phyloP scores from a whole-genome alignment of 2,329 filamentous ascomycete species.

The Sarocladium strictum region DNA sequence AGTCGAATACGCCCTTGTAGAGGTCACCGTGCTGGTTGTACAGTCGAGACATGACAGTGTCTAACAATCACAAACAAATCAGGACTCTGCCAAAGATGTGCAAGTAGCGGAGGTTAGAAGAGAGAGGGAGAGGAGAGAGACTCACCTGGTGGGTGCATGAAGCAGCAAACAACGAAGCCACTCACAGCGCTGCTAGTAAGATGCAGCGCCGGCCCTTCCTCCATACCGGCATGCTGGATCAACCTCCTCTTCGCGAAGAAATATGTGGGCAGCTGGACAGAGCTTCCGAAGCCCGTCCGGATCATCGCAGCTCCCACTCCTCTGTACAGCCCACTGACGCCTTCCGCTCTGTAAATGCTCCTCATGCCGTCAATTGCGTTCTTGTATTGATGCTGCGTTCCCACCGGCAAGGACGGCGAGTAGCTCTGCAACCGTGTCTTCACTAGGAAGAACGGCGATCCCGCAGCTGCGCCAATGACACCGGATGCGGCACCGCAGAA shows the following conservation, averaged over 20 bases:
- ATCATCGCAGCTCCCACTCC: constrained; percentile 94
- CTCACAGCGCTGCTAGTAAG: constrained; percentile 82
- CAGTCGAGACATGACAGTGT: constrained; percentile 97
- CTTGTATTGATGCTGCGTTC: constrained; percentile 91
- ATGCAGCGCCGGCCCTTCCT: constrained; percentile 85
- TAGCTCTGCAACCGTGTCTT: constrained; percentile 95
- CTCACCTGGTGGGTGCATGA: constrained; percentile 81
- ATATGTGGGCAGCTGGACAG: constrained; percentile 94
- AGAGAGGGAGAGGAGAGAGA: not conserved
- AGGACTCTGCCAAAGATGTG: not conserved
- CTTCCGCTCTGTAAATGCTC: constrained; percentile 74
- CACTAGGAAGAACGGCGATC: constrained; percentile 94
- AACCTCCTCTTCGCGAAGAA: constrained; percentile 92
- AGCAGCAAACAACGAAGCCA: constrained; percentile 92
- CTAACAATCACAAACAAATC: constrained; percentile 31
- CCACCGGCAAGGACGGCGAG: constrained; percentile 86
- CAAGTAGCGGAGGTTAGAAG: too few relatives aligned
- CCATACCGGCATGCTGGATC: constrained; percentile 75
- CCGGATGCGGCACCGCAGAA: constrained; percentile 85
- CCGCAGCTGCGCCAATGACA: constrained; percentile 84
- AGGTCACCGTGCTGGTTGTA: constrained; percentile 98
- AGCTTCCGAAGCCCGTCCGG: constrained; percentile 89
- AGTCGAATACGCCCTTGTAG: constrained; percentile 92
- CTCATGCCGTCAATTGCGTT: constrained; percentile 78
- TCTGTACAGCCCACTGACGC: constrained; percentile 75